Percentiles rank a stretch among this genome's conserved stretches.
phyloP scores from a whole-genome alignment of 306 rosid species.

The Castanea crenata region DNA sequence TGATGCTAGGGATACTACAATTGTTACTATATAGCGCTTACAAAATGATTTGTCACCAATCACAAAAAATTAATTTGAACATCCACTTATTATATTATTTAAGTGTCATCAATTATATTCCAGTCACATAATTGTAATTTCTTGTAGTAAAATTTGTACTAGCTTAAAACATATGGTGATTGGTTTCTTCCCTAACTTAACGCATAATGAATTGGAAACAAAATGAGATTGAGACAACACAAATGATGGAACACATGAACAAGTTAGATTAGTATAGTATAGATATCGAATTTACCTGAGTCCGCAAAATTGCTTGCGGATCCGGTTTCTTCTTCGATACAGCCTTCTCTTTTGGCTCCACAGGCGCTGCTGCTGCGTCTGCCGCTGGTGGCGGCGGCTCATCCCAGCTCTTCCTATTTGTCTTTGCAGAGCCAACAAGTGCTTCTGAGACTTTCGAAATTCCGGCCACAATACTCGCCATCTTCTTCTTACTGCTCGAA shows the following conservation, averaged over 20 bases:
- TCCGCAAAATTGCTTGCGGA: slow-evolving; percentile 67
- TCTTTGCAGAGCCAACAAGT: slow-evolving; percentile 62
- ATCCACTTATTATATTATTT: too few relatives aligned
- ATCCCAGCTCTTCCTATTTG: slow-evolving; percentile 77
- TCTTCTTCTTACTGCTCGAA: slow-evolving; percentile 67
- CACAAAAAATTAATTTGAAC: too few relatives aligned
- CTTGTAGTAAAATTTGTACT: too few relatives aligned
- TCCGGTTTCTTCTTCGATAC: slow-evolving; percentile 57
- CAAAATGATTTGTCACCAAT: too few relatives aligned
- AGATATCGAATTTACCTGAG: slow-evolving; percentile 53
- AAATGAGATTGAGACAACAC: background rate
- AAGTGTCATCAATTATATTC: too few relatives aligned
- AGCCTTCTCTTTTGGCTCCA: slow-evolving; percentile 52
- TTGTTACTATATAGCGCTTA: too few relatives aligned
- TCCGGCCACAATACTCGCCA: slow-evolving; percentile 58
- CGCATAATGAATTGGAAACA: background rate
- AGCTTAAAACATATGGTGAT: background rate
- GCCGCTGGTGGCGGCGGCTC: slow-evolving; percentile 35
- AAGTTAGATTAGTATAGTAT: background rate
- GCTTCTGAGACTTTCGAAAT: slow-evolving; percentile 76
- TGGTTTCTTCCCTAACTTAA: background rate
- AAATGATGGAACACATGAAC: background rate
- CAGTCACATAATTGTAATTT: too few relatives aligned
- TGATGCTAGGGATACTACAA: too few relatives aligned
- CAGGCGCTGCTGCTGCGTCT: background rate